Conservation (phyloP, 1,139 yeast species). For the Nadsonia starkeyi-henricii region DNA sequence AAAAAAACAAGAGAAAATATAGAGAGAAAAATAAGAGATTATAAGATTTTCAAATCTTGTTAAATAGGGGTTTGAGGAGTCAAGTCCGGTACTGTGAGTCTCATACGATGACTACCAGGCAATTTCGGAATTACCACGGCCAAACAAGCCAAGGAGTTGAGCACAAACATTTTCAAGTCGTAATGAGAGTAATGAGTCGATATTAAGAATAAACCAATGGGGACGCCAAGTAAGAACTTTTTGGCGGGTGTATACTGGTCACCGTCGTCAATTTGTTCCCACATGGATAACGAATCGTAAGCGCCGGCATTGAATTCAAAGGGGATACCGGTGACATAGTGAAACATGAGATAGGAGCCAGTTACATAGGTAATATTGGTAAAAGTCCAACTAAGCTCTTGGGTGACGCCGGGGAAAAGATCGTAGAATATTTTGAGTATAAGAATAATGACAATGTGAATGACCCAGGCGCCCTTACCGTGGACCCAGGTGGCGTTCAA, state of each 20-base stretch:
- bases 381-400: conserved; percentile 86
- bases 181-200: conserved; percentile 87
- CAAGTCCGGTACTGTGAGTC: conserved; percentile 23
- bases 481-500: conserved; percentile 95
- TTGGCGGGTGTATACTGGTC: conserved; percentile 95
- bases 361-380: conserved; percentile 81
- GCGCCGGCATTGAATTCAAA: conserved; percentile 96
- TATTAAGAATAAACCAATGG: conserved; percentile 70
- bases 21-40: neutral
- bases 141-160: conserved; percentile 70
- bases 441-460: conserved; percentile 71
- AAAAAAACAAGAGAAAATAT: neutral
- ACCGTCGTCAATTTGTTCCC: conserved; percentile 98
- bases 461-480: conserved; percentile 81
- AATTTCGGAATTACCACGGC: conserved; percentile 80
- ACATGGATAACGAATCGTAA: conserved; percentile 89
- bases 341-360: conserved; percentile 93
- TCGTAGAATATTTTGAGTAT: conserved; percentile 65
- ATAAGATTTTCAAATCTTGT: neutral
- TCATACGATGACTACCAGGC: conserved; percentile 36
- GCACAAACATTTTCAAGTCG: conserved; percentile 61
- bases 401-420: conserved; percentile 59
- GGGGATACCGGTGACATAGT: conserved; percentile 91
- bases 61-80: conserved; percentile 7
- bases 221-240: conserved; percentile 82